A percentile compares a stretch with the other conserved stretches of the same genome.
Evolutionary conservation across 108 stramenopile genomes (phyloP).

Genomic region (Fistulifera solaris): DNA sequence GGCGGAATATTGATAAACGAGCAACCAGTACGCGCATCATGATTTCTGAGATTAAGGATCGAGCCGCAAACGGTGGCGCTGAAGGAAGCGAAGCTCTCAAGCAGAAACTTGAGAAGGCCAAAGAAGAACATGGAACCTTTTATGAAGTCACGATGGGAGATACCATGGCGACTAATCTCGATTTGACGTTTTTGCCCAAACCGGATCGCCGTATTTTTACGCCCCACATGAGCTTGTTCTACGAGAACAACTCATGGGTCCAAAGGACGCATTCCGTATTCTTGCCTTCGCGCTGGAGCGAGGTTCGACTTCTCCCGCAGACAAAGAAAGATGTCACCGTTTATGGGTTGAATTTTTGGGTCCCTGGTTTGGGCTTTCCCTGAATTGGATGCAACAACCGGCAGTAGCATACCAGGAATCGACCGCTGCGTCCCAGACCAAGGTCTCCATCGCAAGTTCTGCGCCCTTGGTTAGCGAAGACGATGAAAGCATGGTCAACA

Average conservation of each 20-base stretch:
- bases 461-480: slow-evolving; percentile 21
- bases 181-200: slow-evolving; percentile 66
- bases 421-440: slow-evolving; percentile 2
- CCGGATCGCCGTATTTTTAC: slow-evolving; percentile 70
- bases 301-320: slow-evolving; percentile 60
- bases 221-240: slow-evolving; percentile 70
- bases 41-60: slow-evolving; percentile 78
- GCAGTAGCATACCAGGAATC: slow-evolving; percentile 40
- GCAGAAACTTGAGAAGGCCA: slow-evolving; percentile 70
- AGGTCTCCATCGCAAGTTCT: slow-evolving; percentile 17
- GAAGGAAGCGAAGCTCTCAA: slow-evolving; percentile 65
- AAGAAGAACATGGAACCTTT: slow-evolving; percentile 80
- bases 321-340: slow-evolving; percentile 78
- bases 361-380: slow-evolving; percentile 64
- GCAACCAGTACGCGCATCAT: slow-evolving; percentile 77
- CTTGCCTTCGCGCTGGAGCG: slow-evolving; percentile 76
- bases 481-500: slow-evolving; percentile 44
- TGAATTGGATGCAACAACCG: slow-evolving; percentile 70
- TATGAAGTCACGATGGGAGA: slow-evolving; percentile 76
- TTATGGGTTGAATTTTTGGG: slow-evolving; percentile 83
- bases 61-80: slow-evolving; percentile 59
- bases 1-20: slow-evolving; percentile 75
- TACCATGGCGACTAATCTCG: slow-evolving; percentile 34
- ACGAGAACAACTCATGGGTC: slow-evolving; percentile 57
- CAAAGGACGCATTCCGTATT: slow-evolving; percentile 80